phyloP scores from a whole-genome alignment of 1,284 basidiomycete genomes.

The Takashimella tepidaria region DNA sequence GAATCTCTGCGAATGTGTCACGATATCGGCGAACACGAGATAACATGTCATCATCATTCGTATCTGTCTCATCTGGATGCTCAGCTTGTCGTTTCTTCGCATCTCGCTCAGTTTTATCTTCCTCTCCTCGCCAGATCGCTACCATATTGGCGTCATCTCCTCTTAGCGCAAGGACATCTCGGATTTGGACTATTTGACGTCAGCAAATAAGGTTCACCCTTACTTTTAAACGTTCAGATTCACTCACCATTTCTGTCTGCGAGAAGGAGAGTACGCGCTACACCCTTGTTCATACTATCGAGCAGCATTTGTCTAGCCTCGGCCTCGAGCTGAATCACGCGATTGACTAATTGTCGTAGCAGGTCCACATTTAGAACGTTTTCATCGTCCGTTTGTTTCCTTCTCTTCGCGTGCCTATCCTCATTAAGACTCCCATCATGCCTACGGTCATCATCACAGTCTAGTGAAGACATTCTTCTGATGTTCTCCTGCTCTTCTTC shows the following conservation, averaged over 20 bases:
- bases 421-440: background rate
- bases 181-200: constrained; percentile 31
- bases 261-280: constrained; percentile 35
- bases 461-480: no score
- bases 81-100: constrained; percentile 1
- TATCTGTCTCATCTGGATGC: background rate
- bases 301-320: constrained; percentile 39
- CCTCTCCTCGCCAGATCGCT: constrained; percentile 24
- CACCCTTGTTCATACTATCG: constrained; percentile 37
- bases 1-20: constrained; percentile 44
- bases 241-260: constrained; percentile 42
- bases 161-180: constrained; percentile 30
- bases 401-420: background rate
- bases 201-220: constrained; percentile 1
- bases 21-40: constrained; percentile 36
- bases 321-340: constrained; percentile 34
- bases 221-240: background rate
- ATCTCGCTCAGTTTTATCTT: background rate
- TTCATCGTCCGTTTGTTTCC: background rate
- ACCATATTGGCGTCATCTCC: constrained; percentile 27
- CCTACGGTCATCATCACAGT: no score
- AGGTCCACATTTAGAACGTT: constrained; percentile 21
- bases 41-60: constrained; percentile 24
- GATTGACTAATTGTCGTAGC: constrained; percentile 29
- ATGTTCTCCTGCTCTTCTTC: background rate